phyloP scores from a whole-genome alignment of 805 yeast genomes.

The Teunomyces panamensis region DNA sequence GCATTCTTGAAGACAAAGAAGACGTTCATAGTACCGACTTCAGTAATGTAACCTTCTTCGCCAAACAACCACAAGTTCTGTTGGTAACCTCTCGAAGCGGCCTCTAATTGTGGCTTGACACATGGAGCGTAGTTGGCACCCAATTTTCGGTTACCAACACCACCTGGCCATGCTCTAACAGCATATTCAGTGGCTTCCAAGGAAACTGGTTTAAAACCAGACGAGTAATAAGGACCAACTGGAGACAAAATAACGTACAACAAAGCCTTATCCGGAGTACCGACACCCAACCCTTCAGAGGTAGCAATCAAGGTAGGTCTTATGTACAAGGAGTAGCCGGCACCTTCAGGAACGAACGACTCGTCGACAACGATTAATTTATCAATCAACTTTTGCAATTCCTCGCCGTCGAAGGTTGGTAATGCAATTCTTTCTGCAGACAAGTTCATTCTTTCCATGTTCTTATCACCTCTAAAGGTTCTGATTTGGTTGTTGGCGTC shows the following conservation, averaged over 20 bases:
- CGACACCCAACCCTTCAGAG: slow-evolving; percentile 82
- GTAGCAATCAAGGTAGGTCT: slow-evolving; percentile 97
- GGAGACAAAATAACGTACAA: slow-evolving; percentile 89
- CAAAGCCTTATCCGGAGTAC: slow-evolving; percentile 76
- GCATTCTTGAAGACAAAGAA: slow-evolving; percentile 80
- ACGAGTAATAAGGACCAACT: slow-evolving; percentile 92
- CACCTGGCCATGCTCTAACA: slow-evolving; percentile 99
- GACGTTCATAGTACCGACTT: slow-evolving; percentile 97
- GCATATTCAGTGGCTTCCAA: slow-evolving; percentile 95
- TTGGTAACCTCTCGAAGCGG: slow-evolving; percentile 88
- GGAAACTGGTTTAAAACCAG: slow-evolving; percentile 93
- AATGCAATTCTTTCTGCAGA: slow-evolving; percentile 87
- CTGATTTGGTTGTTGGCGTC: slow-evolving; percentile 53
- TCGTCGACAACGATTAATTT: slow-evolving; percentile 73
- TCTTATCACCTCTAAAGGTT: slow-evolving; percentile 87
- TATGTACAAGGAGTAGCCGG: slow-evolving; percentile 87
- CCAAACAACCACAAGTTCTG: slow-evolving; percentile 97
- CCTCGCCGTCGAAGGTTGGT: slow-evolving; percentile 81
- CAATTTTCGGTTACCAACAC: slow-evolving; percentile 91
- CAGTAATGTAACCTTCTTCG: slow-evolving; percentile 80
- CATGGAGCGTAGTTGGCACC: slow-evolving; percentile 99
- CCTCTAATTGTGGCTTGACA: slow-evolving; percentile 83
- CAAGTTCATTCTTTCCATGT: slow-evolving; percentile 86
- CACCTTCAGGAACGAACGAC: slow-evolving; percentile 75
- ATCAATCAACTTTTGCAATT: slow-evolving; percentile 70